Evolutionary conservation across 345 rosid genomes (phyloP), one percentile per base, ranked within the genome.

Genomic region (Dipteronia dyeriana): DNA sequence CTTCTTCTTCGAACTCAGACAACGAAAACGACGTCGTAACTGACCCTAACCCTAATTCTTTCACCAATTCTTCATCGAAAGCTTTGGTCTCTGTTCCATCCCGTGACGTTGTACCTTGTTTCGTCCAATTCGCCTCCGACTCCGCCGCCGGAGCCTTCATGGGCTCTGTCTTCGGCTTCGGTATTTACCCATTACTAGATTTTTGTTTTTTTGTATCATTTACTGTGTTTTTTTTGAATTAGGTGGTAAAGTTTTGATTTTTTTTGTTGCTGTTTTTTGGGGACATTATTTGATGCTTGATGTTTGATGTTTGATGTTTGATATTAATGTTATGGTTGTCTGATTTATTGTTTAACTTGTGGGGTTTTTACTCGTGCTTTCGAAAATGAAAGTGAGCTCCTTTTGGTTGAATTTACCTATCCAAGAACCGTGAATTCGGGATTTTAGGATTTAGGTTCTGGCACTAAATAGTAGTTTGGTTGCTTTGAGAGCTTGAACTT

Each of bases 131-230:
- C 82, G 93, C 90, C 0, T 89, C 87, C 56, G 97, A 94, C 86
- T 81, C 98, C 66, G 91, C 90, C 43, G 91, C 89, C n/a, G 99
- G 99, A 70, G 95, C 95, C 63, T 79, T 96, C 68, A 87, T 89
- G 94, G 97, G 98, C 76, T 89, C 97, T 75, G 86, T 94, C 68
- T 91, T 91, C 72, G 97, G 97, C 75, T 94, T 85, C 74, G 98
- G 99, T 94, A 14, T 34, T 56, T 45, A 59, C n/a, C 62, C 63
- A 12, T 19, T 26, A 4, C 45, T 53, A 41, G 7, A 2, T 47
- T 31, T 8, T 64, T 29, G 12, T 74, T 23, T 47, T 47, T 68
- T 59, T 57, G 47, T 10, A 43, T 29, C n/a, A 4, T 57, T 8
- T 59, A 39, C 29, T 16, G 7, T 39, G 12, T 13, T 54, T 56